Evolutionary conservation across 306 rosid genomes (phyloP).

Genomic region (Fragaria iinumae): DNA sequence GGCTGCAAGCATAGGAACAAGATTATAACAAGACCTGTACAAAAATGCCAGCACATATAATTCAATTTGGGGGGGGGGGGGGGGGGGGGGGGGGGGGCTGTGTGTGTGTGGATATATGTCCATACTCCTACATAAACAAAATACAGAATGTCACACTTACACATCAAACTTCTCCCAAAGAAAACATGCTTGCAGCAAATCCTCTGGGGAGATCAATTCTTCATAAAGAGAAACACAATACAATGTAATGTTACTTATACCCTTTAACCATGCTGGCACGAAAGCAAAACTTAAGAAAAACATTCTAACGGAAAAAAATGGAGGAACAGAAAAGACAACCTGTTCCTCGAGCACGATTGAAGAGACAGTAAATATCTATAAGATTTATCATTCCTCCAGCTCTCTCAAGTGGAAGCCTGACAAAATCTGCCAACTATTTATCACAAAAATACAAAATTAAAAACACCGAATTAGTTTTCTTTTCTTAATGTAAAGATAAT

Average conservation of each 20-base stretch:
- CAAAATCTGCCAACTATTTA: conserved; percentile 88
- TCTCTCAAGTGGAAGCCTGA: conserved; percentile 79
- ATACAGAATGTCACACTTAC: conserved; percentile 49
- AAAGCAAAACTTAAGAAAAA: conserved; percentile 9
- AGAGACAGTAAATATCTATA: conserved; percentile 81
- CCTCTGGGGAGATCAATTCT: conserved; percentile 97
- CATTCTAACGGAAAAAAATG: background rate
- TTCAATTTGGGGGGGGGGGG: background rate
- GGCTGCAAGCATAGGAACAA: conserved; percentile 42
- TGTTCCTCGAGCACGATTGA: conserved; percentile 99
- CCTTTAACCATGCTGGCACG: background rate
- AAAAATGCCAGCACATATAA: background rate
- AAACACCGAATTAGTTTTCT: conserved; percentile 16
- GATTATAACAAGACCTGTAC: background rate
- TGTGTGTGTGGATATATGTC: background rate
- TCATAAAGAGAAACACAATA: conserved; percentile 28
- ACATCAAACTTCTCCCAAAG: conserved; percentile 98
- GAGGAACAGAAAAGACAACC: conserved; percentile 39
- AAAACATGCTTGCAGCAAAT: conserved; percentile 88
- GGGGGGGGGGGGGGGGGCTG: too few relatives aligned
- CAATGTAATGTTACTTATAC: background rate
- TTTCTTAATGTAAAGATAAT: background rate
- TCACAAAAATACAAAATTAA: conserved; percentile 14
- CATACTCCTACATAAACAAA: conserved; percentile 12
- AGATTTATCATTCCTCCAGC: conserved; percentile 93